Evolutionary conservation across 345 rosid species (phyloP), one percentile per base, ranked within the genome.

Genomic region (Mallotus nudiflorus): DNA sequence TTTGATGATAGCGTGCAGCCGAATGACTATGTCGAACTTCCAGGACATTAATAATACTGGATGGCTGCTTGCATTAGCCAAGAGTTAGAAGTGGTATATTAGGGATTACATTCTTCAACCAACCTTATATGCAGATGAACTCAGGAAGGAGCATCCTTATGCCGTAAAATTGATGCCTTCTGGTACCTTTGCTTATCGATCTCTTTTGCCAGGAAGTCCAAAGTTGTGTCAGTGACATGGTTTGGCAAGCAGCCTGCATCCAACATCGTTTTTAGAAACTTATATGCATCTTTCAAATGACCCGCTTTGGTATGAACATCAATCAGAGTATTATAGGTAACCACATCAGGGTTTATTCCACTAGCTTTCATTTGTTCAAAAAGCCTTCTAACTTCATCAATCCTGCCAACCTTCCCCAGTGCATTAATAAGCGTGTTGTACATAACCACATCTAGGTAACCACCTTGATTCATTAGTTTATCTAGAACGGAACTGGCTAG

Each of bases 221-320:
- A 70, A 63, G 88, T 91, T 14, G 97, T 91, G 78, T 91, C 97
- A 0, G 97, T 90, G n/a, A 90, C 87, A 55, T 87, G 88, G 66
- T 94, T 88, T 1, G 97, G 99, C 53, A 83, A 80, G 83, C 92
- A 87, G 62, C 89, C 87, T 1, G 84, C 86, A 67, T 92, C 92
- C 62, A 95, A 68, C 97, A 89, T 92, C 87, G 78, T 72, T 78
- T 79, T 88, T 70, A 88, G 73, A 84, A 78, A 89, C 52, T 85
- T 83, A 73, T 90, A 81, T 7, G 97, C 97, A 35, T 90, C 97
- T 81, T 90, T 89, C 71, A 92, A 49, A 50, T 57, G 81, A 57
- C 97, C 92, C 1, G 90, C 89, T 78, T 90, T 95, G 81, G 87
- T 88, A 68, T 90, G 88, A 80, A 95, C 90, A 83, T 90, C 90